Conservation (phyloP, 208 protist genomes). For the Porcisia deanei region DNA sequence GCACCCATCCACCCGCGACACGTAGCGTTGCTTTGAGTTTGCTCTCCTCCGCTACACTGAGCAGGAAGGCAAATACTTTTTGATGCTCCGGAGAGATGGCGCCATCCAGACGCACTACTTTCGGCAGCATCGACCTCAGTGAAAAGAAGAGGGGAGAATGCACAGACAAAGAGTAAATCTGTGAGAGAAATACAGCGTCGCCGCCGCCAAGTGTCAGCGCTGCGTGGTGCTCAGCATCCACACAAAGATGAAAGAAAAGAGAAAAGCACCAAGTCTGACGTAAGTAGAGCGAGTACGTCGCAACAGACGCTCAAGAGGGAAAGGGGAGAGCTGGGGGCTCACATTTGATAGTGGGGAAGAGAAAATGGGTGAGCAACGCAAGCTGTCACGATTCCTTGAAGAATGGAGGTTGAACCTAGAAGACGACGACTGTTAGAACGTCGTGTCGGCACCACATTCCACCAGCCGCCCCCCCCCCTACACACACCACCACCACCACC, state of each 20-base stretch:
- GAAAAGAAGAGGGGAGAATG: background rate
- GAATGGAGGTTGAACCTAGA: no score
- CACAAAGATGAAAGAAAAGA: background rate
- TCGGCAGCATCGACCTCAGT: constrained; percentile 29
- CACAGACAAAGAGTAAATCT: background rate
- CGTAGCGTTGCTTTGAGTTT: constrained; percentile 75
- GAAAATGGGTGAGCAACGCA: background rate
- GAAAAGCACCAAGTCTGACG: background rate
- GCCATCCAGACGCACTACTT: constrained; percentile 35
- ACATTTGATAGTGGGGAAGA: background rate
- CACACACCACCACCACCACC: background rate
- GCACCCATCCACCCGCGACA: constrained; percentile 98
- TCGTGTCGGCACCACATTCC: background rate
- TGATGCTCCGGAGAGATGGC: constrained; percentile 63
- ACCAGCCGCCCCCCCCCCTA: background rate
- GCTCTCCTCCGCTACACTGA: constrained; percentile 63
- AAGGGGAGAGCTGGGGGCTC: background rate
- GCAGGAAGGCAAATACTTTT: constrained; percentile 84
- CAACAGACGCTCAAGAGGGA: background rate
- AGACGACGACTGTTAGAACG: background rate
- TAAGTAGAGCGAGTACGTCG: background rate
- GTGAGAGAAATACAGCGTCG: background rate
- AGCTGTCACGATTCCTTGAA: background rate
- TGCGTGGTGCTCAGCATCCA: background rate
- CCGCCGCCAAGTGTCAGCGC: background rate